A percentile compares a stretch with the other conserved stretches of the same genome.
Evolutionary conservation across 108 stramenopile species (phyloP).

Genomic region (Parietichytrium sp.): DNA sequence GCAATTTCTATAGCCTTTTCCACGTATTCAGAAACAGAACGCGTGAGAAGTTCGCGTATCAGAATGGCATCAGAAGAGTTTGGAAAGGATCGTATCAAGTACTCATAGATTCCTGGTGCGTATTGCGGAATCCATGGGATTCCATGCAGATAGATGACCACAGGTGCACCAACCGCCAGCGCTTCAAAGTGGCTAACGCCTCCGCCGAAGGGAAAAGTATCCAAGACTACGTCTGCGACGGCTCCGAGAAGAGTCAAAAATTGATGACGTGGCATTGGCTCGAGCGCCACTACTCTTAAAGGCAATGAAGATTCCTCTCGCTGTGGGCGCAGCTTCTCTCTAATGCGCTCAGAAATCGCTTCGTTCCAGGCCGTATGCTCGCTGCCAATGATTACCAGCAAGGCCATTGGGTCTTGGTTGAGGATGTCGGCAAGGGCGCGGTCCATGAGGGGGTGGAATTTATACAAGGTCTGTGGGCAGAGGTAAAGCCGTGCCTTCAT

Average conservation of each 20-base stretch:
- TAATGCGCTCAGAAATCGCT: not conserved
- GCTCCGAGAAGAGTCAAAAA: not conserved
- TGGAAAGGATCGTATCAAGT: not conserved
- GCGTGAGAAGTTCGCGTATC: no score
- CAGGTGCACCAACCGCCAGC: not conserved
- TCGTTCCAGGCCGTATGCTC: not conserved
- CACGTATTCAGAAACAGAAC: no score
- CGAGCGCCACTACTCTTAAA: no score
- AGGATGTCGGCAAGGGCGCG: not conserved
- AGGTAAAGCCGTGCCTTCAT: not conserved
- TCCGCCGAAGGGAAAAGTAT: conserved; percentile 24
- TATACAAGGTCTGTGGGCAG: not conserved
- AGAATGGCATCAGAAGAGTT: no score
- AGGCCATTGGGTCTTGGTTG: not conserved
- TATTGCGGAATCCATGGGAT: not conserved
- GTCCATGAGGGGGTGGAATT: not conserved
- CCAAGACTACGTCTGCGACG: not conserved
- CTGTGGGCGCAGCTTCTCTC: not conserved
- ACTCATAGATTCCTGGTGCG: not conserved
- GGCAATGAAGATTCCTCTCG: no score
- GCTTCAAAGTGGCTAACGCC: not conserved
- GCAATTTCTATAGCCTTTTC: no score
- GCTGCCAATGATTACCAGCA: not conserved
- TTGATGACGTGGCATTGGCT: no score
- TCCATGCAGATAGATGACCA: not conserved